A percentile compares a stretch with the other conserved stretches of the same genome.
These are phyloP conservation scores for Ganoderma resinaceum DNA, from an alignment of 1,284 basidiomycete genomes.

Conservation along the genomic window DNA sequence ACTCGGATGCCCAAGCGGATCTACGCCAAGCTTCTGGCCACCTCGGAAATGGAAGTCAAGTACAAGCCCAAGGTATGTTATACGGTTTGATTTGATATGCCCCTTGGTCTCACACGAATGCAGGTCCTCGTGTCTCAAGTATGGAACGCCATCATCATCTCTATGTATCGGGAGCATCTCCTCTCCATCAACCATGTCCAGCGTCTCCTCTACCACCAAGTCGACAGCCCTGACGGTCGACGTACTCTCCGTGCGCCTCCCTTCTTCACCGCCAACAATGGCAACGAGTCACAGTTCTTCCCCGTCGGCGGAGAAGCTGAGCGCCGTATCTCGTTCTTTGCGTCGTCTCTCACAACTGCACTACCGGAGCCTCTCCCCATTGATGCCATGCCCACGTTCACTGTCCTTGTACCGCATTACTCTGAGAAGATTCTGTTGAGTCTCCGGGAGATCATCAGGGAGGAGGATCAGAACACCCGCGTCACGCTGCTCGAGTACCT, in stretches of 20 bases:
- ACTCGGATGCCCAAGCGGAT: slow-evolving; percentile 95
- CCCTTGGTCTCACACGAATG: slow-evolving; percentile 8
- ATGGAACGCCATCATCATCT: slow-evolving; percentile 98
- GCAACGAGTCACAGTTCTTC: slow-evolving; percentile 88
- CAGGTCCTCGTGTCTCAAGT: slow-evolving; percentile 95
- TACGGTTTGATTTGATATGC: neutral
- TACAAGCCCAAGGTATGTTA: slow-evolving; percentile 90
- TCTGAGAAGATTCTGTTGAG: slow-evolving; percentile 96
- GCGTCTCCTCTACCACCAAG: slow-evolving; percentile 92
- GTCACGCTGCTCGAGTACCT: slow-evolving; percentile 96
- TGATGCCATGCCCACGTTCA: slow-evolving; percentile 97
- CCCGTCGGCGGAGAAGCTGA: slow-evolving; percentile 94
- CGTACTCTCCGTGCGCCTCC: slow-evolving; percentile 92
- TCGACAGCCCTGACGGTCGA: slow-evolving; percentile 85
- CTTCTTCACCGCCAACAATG: slow-evolving; percentile 93
- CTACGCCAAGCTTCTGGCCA: slow-evolving; percentile 94
- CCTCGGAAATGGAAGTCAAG: slow-evolving; percentile 95
- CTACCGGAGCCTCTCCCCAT: slow-evolving; percentile 93
- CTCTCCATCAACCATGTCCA: slow-evolving; percentile 96
- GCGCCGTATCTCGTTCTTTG: slow-evolving; percentile 96
- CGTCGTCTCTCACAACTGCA: slow-evolving; percentile 92
- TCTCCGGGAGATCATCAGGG: slow-evolving; percentile 94
- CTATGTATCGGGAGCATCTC: slow-evolving; percentile 97
- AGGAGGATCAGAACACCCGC: slow-evolving; percentile 95
- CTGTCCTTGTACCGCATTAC: slow-evolving; percentile 95